Evolutionary conservation across 352 stramenopile genomes (phyloP), one percentile per base, ranked within the genome.

Genomic region (Globisporangium sylvaticum): DNA sequence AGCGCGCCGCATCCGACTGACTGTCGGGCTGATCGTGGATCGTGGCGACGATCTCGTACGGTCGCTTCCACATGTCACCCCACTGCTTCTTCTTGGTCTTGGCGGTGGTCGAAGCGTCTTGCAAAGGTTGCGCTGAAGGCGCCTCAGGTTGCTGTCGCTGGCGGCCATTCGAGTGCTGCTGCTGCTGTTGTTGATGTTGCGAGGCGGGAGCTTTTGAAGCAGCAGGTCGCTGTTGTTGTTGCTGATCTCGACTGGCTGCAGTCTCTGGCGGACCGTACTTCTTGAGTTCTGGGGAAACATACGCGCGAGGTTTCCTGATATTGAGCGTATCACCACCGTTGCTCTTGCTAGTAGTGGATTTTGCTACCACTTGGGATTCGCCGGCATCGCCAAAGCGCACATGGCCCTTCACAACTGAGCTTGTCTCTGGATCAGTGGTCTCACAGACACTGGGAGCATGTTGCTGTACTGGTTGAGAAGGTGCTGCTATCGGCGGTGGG

Each of bases 11-110:
- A 9, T 54, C 58, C 22, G 34, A 53, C 24, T 46, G 20, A 14
- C 3, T 24, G 31, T 54, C 8, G 52, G n/a, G 67, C 48, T 79
- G 69, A 53, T 79, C 76, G 14, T 80, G 74, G 53, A 93, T 87
- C 34, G 71, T 82, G 4, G 86, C 81, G 18, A 94, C 68, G 14
- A 94, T 83, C 68, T 92, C 78, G 63, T 94, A 94, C 58, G 86
- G 84, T 4, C 86, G 82, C 67, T 92, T 92, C 86, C 86, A 94
- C 67, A 79, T 78, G 58, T 90, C 83, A 50, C 81, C 71, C 42
- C 77, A 70, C 64, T 58, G 70, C 29, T 73, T 71, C 44, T 63
- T 63, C 42, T 75, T 65, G 14, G 31, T 29, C 14, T 32, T 62
- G 32, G 9, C 9, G 4, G 56, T 62, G 7, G 54, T 14, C 54